Base-by-base conservation (phyloP, 345 rosid genomes). In the Raphanus raphanistrum region DNA sequence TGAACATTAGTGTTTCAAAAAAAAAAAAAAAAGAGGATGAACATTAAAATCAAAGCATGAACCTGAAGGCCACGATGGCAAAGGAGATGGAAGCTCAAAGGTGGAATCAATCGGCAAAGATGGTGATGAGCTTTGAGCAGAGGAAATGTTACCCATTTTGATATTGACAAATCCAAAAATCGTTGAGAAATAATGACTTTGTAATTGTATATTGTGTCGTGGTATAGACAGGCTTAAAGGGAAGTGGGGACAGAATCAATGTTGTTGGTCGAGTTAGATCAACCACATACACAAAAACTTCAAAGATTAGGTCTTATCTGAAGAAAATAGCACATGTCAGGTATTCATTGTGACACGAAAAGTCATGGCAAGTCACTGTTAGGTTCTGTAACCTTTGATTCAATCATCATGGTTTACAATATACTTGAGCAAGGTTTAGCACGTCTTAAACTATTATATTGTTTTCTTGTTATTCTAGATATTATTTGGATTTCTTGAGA, bases 61-160 rank as follows among this genome's bases (percentile, higher is more conserved):
- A 87, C 93, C 92, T 72, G 83, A 74, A 52, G 90, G 87, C 89
- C 86, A 89, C 45, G 80, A 69, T n/a, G 90, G 91, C 55, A 88
- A 35, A 0, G 91, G 84, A 71, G 86, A 79, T 8, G 93, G 92
- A 70, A 87, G 88, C 74, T 78, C 83, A 78, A 88, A 90, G 21
- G 84, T 16, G 27, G 87, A 83, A 8, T 83, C 87, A 15, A 89
- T 83, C 2, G 91, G 89, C 8, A 78, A 66, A 66, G 81, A 72
- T 58, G 81, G 63, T 26, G 68, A 69, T 79, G 76, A 72, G 65
- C 68, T 70, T 70, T 21, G 74, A 70, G 80, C 33, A 48, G 73
- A 78, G 26, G 65, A 76, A 63, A 5, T 78, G 70, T 80, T 72
- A 59, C 85, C 88, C 87, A 78, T 81, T 57, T 31, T 79, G 25